Evolutionary conservation across 345 rosid genomes (phyloP), one percentile per base, ranked within the genome.

Genomic region (Capsella bursapastoris): DNA sequence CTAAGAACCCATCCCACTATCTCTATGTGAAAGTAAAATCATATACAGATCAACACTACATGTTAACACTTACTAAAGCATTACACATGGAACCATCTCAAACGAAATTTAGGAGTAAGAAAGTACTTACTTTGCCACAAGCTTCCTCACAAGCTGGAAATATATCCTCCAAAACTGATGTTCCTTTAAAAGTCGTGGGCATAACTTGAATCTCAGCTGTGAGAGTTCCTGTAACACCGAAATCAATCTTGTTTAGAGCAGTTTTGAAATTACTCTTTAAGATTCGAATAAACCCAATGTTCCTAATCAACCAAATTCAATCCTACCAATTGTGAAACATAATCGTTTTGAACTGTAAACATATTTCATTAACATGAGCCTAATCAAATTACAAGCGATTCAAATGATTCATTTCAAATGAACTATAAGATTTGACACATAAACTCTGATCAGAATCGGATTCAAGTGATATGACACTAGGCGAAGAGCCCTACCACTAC

Each of bases 141-240:
- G 74, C 66, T 77, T 81, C 73, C 82, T 86, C 78, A 88, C 96
- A 77, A 91, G 91, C 66, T 73, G 64, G 74, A 89, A 94, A 69
- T 94, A 91, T 73, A 87, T 87, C 74, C 79, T 87, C 97, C 98
- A 94, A 81, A 94, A 94, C 45, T 84, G 85, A 6, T 66, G 80
- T 70, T 94, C 98, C 85, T 91, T 90, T 89, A 91, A 74, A 57
- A 79, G 63, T 67, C 89, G 71, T 16, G 97, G 98, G 67, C 96
- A 94, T 51, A 86, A 76, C 86, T 76, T 81, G 64, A 88, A 94
- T 80, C 98, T 86, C 64, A 94, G 84, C 64, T 87, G 88, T 16
- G 96, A 77, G 66, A 94, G 89, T 82, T 91, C 96, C 98, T 91
- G 80, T 13, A 66, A 72, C 16, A 22, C 50, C 49, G 41, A 41